Evolutionary conservation across 495 filamentous ascomycete species (phyloP), one percentile per base, ranked within the genome.

Genomic region (Daldinia bambusicola): DNA sequence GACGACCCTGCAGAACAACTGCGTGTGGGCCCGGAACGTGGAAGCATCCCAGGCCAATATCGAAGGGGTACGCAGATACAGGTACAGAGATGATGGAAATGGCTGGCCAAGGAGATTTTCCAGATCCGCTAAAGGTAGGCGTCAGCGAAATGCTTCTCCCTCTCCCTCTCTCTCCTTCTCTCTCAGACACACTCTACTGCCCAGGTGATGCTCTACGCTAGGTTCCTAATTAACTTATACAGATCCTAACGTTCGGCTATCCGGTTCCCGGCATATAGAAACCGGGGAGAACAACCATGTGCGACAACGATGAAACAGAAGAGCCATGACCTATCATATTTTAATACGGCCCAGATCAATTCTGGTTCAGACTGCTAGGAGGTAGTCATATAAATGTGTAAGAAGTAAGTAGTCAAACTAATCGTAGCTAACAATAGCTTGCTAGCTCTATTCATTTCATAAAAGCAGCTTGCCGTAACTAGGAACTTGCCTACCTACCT

Each of bases 221-320:
- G 45, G 48, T 30, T 22, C 38, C 51, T 68, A 37, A 20, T 48
- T 45, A 51, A 41, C 30, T 18, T 57, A 10, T 31, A 55, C 14
- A 45, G 6, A 45, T 53, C 20, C 55, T 20, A 31, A 58, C 53
- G 45, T 41, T 61, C 34, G 55, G 61, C 57, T 59, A 66, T 55
- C 53, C 70, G 66, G 70, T 55, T 69, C 62, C 58, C 55, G 52
- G 70, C 70, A 66, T 69, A 55, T 43, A 55, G 58, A 69, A 73
- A 69, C 66, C 62, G 61, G 70, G 61, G 66, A 57, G 57, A 60
- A 56, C 10, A 62, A 50, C 63, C 61, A 64, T 51, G 60, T 67
- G 60, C 61, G 61, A 36, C 70, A 58, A 57, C 53, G 14, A 66
- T 73, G 70, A 61, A 73, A 73, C 66, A 51, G 43, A 52, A 51